Evolutionary conservation across 148 eudicot genomes (phyloP).

Genomic region (Salicornia ramosissima): DNA sequence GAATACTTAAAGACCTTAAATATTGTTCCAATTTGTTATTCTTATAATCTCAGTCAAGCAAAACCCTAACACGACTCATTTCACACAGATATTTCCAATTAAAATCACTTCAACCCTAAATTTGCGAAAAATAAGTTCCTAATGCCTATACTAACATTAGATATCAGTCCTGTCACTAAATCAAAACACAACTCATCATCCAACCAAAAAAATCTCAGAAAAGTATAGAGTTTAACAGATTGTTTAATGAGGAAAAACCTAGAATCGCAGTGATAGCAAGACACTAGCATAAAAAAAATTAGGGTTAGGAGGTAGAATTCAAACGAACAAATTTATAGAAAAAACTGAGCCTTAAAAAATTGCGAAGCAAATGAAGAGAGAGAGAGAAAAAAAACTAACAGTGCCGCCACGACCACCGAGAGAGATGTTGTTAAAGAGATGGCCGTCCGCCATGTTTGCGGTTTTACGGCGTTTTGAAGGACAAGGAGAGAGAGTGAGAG

Average conservation of each 20-base stretch:
- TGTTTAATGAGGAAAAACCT: slow-evolving; percentile 1
- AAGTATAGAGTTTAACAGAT: background rate
- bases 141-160: background rate
- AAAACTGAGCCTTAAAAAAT: background rate
- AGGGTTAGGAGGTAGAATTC: slow-evolving; percentile 25
- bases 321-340: background rate
- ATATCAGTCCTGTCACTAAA: background rate
- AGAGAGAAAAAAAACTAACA: slow-evolving; percentile 35
- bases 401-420: slow-evolving; percentile 96
- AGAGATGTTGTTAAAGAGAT: slow-evolving; percentile 70
- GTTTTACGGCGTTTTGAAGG: background rate
- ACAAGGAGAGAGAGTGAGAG: slow-evolving; percentile 9
- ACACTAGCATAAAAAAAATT: slow-evolving; percentile 1
- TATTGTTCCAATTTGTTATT: too few relatives aligned
- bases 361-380: background rate
- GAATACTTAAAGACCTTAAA: too few relatives aligned
- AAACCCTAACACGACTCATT: too few relatives aligned
- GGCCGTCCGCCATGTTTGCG: slow-evolving; percentile 68
- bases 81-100: too few relatives aligned
- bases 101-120: too few relatives aligned
- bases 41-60: too few relatives aligned
- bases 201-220: background rate
- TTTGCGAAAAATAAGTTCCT: too few relatives aligned
- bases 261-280: background rate
- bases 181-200: background rate